These are phyloP conservation scores for Phytophthora tubulina DNA, from an alignment of 352 stramenopile species.

Conservation along the genomic window DNA sequence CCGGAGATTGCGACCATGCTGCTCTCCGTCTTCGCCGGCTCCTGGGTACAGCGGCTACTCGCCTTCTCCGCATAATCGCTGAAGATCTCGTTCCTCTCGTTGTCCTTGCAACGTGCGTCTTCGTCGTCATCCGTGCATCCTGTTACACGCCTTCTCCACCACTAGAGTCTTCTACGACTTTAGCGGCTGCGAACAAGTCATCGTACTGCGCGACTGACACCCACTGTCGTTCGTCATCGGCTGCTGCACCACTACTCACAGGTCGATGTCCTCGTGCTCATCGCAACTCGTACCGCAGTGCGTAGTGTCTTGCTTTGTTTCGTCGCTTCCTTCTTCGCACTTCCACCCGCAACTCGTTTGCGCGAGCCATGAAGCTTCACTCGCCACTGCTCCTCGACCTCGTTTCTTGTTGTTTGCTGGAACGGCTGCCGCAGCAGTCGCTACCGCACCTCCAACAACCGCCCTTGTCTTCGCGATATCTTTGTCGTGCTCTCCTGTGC, in stretches of 20 bases:
- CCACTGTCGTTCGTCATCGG: background rate
- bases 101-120: too few relatives aligned
- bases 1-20: too few relatives aligned
- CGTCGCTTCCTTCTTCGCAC: background rate
- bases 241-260: too few relatives aligned
- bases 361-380: background rate
- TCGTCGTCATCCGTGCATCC: too few relatives aligned
- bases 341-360: conserved; percentile 3
- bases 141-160: conserved; percentile 21
- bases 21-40: too few relatives aligned
- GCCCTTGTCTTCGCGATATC: conserved; percentile 4
- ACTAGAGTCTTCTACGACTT: conserved; percentile 14
- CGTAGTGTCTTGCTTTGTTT: background rate
- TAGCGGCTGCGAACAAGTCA: background rate
- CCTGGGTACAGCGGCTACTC: too few relatives aligned
- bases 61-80: too few relatives aligned
- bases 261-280: background rate
- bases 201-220: conserved; percentile 13
- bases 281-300: conserved; percentile 4
- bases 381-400: background rate
- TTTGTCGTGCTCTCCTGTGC: background rate
- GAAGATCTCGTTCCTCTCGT: too few relatives aligned
- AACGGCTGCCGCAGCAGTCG: background rate
- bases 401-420: background rate
- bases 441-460: background rate